These are phyloP conservation scores for Nemania bipapillata DNA, from an alignment of 2,329 filamentous ascomycete species.

Conservation along the genomic window DNA sequence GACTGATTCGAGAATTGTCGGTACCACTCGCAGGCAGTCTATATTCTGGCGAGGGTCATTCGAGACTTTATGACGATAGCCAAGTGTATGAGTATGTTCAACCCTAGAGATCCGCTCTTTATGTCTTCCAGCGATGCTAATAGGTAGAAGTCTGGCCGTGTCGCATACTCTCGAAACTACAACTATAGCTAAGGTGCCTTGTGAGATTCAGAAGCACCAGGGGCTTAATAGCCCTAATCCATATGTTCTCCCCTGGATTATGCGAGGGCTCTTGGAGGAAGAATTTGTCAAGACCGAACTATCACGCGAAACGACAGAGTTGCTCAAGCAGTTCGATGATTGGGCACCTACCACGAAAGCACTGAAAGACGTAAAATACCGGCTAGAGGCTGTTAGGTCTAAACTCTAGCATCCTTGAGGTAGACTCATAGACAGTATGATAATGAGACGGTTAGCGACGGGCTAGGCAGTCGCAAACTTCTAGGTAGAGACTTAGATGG, in stretches of 20 bases:
- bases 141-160: conserved; percentile 67
- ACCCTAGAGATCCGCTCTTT: background rate
- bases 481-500: conserved; percentile 18
- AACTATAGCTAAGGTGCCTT: conserved; percentile 58
- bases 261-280: conserved; percentile 92
- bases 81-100: conserved; percentile 78
- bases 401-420: conserved; percentile 66
- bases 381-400: conserved; percentile 88
- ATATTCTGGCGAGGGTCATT: conserved; percentile 92
- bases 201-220: conserved; percentile 65
- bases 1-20: conserved; percentile 89
- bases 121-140: conserved; percentile 26
- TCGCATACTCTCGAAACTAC: conserved; percentile 79
- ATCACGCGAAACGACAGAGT: conserved; percentile 76
- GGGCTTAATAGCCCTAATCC: conserved; percentile 73
- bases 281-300: conserved; percentile 86
- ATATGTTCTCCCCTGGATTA: conserved; percentile 92
- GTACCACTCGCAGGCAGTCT: conserved; percentile 88
- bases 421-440: conserved; percentile 1
- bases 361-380: conserved; percentile 93
- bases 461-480: conserved; percentile 26
- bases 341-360: conserved; percentile 93
- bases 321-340: conserved; percentile 88
- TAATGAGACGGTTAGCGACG: conserved; percentile 15
- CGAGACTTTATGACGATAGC: conserved; percentile 88